phyloP scores from a whole-genome alignment of 2,329 filamentous ascomycete genomes.

The Cytospora paraplurivora region DNA sequence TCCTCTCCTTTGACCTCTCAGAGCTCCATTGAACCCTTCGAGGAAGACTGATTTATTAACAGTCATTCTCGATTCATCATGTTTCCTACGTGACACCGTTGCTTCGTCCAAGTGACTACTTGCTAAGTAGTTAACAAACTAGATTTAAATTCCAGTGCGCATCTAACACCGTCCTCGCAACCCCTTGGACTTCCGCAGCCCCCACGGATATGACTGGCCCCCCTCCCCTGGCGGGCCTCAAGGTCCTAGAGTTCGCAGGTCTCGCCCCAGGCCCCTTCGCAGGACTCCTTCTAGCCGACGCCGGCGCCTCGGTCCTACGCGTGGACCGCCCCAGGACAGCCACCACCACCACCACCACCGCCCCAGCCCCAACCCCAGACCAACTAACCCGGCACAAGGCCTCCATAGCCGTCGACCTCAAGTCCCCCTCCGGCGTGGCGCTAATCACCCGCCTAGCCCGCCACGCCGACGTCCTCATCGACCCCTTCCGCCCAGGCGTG shows the following conservation, averaged over 20 bases:
- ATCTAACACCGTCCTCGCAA: background rate
- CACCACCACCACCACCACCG: constrained; percentile 34
- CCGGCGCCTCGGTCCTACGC: constrained; percentile 84
- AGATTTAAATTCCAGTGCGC: no score
- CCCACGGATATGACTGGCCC: constrained; percentile 39
- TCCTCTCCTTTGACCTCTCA: background rate
- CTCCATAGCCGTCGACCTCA: constrained; percentile 80
- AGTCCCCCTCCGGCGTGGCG: constrained; percentile 61
- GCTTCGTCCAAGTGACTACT: no score
- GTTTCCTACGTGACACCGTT: no score
- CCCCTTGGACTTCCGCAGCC: background rate
- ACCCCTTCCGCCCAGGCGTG: constrained; percentile 90
- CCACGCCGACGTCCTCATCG: constrained; percentile 78
- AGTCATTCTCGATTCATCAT: no score
- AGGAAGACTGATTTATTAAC: background rate
- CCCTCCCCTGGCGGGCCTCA: constrained; percentile 53
- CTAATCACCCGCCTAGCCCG: constrained; percentile 68
- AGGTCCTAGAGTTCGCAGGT: constrained; percentile 62
- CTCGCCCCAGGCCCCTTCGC: constrained; percentile 79
- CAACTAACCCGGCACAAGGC: constrained; percentile 78
- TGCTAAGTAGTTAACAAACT: no score
- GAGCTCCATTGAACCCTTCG: no score
- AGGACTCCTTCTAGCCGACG: constrained; percentile 85
- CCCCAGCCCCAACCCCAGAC: constrained; percentile 61
- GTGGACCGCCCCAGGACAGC: constrained; percentile 66